Percentiles rank a stretch among this genome's conserved stretches.
Conservation (phyloP, 2,329 filamentous ascomycete genomes). For the Ploettnerulaceae sp. region DNA sequence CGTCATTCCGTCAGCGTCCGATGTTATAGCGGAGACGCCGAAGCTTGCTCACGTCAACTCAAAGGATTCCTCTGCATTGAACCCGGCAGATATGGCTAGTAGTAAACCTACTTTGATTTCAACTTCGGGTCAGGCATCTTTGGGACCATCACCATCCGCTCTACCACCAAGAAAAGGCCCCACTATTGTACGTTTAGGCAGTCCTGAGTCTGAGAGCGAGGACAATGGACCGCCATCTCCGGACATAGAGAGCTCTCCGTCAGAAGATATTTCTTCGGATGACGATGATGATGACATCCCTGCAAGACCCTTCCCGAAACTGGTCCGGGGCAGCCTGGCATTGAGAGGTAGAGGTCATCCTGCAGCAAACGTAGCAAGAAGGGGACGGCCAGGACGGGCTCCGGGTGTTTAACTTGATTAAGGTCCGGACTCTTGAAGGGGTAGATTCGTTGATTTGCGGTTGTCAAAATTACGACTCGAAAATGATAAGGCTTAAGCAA, state of each 20-base stretch:
- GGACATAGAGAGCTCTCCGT: conserved; percentile 1
- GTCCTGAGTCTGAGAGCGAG: conserved; percentile 19
- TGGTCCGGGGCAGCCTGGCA: conserved; percentile 5
- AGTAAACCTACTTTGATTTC: conserved; percentile 5
- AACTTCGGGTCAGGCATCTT: neutral
- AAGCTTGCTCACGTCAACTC: neutral
- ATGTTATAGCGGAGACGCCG: neutral
- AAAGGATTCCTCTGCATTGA: neutral
- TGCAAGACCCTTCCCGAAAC: conserved; percentile 3
- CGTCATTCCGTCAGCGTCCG: conserved; percentile 5
- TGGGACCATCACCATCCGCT: neutral
- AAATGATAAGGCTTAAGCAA: too few relatives aligned
- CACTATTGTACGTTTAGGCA: conserved; percentile 28
- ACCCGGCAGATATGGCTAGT: conserved; percentile 1
- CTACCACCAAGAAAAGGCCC: conserved; percentile 13
- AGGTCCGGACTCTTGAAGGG: too few relatives aligned
- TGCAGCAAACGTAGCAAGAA: neutral
- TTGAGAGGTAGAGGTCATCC: conserved; percentile 6
- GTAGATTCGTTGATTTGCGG: neutral
- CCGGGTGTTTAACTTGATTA: neutral
- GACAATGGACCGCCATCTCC: conserved; percentile 3
- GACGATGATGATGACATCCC: conserved; percentile 20
- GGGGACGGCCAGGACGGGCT: conserved; percentile 1
- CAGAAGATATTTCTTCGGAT: conserved; percentile 18
- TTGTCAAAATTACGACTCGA: too few relatives aligned